Conservation (phyloP, 495 filamentous ascomycete genomes). For the Penicillium cataractarum region DNA sequence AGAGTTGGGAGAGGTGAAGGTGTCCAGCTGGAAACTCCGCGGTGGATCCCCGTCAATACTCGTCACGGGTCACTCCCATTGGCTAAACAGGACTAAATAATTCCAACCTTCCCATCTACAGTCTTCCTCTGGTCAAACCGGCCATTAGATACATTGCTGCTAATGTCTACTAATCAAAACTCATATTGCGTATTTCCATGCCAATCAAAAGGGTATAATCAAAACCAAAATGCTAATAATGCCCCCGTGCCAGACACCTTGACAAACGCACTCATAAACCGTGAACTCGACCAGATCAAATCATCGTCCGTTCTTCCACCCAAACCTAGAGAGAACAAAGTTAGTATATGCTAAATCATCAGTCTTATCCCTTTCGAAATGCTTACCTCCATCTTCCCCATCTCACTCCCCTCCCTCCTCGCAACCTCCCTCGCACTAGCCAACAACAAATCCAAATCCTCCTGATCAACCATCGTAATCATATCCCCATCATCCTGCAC, state of each 20-base stretch:
- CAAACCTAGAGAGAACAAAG: constrained; percentile 55
- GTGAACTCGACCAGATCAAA: constrained; percentile 23
- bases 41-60: constrained; percentile 13
- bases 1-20: constrained; percentile 4
- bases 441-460: constrained; percentile 89
- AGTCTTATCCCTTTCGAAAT: not conserved
- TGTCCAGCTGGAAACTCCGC: constrained; percentile 7
- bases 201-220: constrained; percentile 29
- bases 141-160: not conserved
- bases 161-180: constrained; percentile 1
- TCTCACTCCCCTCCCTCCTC: constrained; percentile 72
- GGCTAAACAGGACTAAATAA: too few species aligned
- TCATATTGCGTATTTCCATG: constrained; percentile 16
- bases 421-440: constrained; percentile 66
- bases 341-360: too few species aligned
- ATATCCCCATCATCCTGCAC: constrained; percentile 87
- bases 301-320: constrained; percentile 59
- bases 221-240: constrained; percentile 26
- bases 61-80: constrained; percentile 5
- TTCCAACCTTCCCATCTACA: not conserved
- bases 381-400: constrained; percentile 95
- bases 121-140: not conserved
- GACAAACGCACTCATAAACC: constrained; percentile 2
- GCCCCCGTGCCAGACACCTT: constrained; percentile 8
- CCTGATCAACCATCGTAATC: constrained; percentile 96